Evolutionary conservation across 495 filamentous ascomycete species (phyloP).

Genomic region (Penicillium ucsense): DNA sequence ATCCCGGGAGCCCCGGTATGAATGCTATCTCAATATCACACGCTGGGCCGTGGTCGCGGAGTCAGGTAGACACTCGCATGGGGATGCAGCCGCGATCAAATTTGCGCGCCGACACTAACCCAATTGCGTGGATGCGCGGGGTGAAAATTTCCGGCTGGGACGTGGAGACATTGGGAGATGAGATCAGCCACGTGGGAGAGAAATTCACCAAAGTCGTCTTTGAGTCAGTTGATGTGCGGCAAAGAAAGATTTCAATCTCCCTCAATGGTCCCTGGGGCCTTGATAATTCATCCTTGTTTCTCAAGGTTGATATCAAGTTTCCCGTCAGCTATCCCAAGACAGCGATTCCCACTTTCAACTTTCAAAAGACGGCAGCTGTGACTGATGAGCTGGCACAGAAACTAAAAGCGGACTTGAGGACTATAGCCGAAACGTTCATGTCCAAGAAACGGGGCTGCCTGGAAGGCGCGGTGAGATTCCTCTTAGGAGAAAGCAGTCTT

Average conservation of each 20-base stretch:
- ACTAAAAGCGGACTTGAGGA: slow-evolving; percentile 55
- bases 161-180: slow-evolving; percentile 72
- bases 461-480: slow-evolving; percentile 71
- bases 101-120: slow-evolving; percentile 51
- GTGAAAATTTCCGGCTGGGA: slow-evolving; percentile 79
- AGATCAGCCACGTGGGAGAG: slow-evolving; percentile 73
- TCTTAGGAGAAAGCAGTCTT: slow-evolving; percentile 72
- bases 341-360: slow-evolving; percentile 52
- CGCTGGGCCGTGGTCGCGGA: slow-evolving; percentile 30
- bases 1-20: slow-evolving; percentile 32
- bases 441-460: slow-evolving; percentile 65
- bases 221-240: slow-evolving; percentile 73
- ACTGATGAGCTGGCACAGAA: slow-evolving; percentile 55
- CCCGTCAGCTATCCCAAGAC: slow-evolving; percentile 65
- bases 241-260: slow-evolving; percentile 62
- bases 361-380: slow-evolving; percentile 74
- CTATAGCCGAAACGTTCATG: slow-evolving; percentile 60
- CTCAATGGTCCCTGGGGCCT: slow-evolving; percentile 81
- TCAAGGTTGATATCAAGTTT: slow-evolving; percentile 73
- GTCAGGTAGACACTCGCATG: slow-evolving; percentile 41
- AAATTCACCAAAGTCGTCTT: slow-evolving; percentile 78
- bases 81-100: slow-evolving; percentile 56
- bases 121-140: slow-evolving; percentile 89
- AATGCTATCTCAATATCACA: slow-evolving; percentile 42
- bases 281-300: slow-evolving; percentile 58